These are phyloP conservation scores for Pinus tabuliformis DNA, from an alignment of 75 land plant species.

Conservation along the genomic window DNA sequence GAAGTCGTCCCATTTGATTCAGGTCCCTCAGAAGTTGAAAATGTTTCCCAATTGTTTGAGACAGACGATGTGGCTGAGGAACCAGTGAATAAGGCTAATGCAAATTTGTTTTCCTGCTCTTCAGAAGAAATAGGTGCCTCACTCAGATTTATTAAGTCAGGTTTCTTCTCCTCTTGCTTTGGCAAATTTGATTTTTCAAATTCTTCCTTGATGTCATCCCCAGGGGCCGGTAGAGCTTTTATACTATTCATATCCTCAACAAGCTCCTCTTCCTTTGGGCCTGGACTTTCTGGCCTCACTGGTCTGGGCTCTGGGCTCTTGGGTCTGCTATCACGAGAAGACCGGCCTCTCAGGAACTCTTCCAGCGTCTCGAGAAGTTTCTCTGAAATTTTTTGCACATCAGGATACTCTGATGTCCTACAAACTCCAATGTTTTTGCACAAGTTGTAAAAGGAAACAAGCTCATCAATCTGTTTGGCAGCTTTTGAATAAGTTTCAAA, in stretches of 20 bases:
- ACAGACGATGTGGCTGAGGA: constrained; percentile 18
- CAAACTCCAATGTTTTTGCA: constrained; percentile 80
- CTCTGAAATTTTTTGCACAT: constrained; percentile 52
- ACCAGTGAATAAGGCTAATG: constrained; percentile 65
- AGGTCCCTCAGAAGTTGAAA: constrained; percentile 19
- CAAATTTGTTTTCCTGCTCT: constrained; percentile 33
- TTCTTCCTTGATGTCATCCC: constrained; percentile 6
- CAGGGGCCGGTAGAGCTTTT: constrained; percentile 14
- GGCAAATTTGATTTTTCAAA: constrained; percentile 3
- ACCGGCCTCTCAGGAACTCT: constrained; percentile 42
- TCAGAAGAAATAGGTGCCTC: constrained; percentile 27
- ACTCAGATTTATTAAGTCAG: constrained; percentile 25
- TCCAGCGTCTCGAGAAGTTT: constrained; percentile 63
- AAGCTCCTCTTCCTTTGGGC: neutral
- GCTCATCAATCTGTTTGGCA: constrained; percentile 72
- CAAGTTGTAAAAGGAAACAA: constrained; percentile 51
- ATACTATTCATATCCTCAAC: constrained; percentile 17
- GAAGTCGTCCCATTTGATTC: neutral
- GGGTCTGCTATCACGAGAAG: neutral
- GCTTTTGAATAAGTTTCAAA: constrained; percentile 56
- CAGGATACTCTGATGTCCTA: constrained; percentile 77
- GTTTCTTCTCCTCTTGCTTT: constrained; percentile 15
- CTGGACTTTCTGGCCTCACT: neutral
- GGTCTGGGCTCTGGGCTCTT: constrained; percentile 21
- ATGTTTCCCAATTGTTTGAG: constrained; percentile 33